phyloP scores from a whole-genome alignment of 2,329 filamentous ascomycete species.

The Verticillium nonalfalfae region DNA sequence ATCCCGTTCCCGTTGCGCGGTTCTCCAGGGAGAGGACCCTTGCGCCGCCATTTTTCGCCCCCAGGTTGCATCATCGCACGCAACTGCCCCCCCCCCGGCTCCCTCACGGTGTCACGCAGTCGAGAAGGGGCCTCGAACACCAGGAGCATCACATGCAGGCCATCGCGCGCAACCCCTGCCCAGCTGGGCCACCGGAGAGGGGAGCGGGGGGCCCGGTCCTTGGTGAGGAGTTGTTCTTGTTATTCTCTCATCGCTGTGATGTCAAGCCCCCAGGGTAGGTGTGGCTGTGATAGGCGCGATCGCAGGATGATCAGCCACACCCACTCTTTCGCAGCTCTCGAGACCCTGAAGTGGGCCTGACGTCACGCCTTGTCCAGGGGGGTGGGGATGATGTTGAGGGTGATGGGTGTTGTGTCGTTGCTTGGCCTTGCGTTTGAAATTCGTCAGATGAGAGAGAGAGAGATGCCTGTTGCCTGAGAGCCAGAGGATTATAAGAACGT shows the following conservation, averaged over 20 bases:
- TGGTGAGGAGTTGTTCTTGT: background rate
- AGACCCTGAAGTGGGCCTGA: conserved; percentile 1
- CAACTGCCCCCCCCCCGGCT: background rate
- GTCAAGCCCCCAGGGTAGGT: background rate
- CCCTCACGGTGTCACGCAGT: background rate
- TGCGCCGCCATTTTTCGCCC: background rate
- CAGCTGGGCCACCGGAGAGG: too few species aligned
- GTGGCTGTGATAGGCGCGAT: conserved; percentile 1
- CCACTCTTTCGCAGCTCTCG: background rate
- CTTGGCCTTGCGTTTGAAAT: background rate
- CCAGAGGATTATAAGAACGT: background rate
- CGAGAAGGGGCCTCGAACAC: background rate
- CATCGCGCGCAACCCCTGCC: background rate
- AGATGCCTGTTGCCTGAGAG: background rate
- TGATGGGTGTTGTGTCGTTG: background rate
- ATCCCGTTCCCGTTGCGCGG: background rate
- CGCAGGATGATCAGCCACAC: conserved; percentile 1
- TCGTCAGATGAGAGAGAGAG: background rate
- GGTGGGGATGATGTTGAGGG: background rate
- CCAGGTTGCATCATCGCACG: background rate
- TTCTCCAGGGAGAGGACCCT: background rate
- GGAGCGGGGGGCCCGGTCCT: too few species aligned
- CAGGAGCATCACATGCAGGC: background rate
- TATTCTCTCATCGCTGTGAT: background rate
- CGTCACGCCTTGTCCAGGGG: background rate